Evolutionary conservation across 805 yeast genomes (phyloP), one percentile per base, ranked within the genome.

Genomic region (Saccharomycopsis selenospora): DNA sequence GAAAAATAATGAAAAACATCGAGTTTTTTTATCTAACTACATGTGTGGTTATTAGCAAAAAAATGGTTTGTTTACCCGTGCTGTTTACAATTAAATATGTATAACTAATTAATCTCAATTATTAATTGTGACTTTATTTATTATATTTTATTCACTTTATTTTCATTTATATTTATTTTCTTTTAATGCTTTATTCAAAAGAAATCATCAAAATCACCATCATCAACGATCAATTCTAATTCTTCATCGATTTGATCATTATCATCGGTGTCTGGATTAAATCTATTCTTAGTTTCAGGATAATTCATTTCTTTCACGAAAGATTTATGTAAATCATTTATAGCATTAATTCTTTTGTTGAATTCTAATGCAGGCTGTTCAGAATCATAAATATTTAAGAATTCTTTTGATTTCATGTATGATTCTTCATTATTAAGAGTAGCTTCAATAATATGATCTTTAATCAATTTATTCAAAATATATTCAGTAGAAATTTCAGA

Each of bases 361-460:
- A 87, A 88, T 51, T 88, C 85, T 13, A 68, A 70, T 66, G 88
- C 96, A 28, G 99, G 99, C 59, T 80, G 82, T 42, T 72, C 76
- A 0, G 98, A 88, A 6, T 93, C 82, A 66, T 93, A 93, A 44
- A 90, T 76, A 64, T 93, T 96, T 59, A 79, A 68, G 50, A 87
- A 69, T 65, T 93, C 99, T 57, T 80, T 82, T 33, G 95, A 83
- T 68, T 89, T 90, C 85, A 93, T 90, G 64, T 71, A 90, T 1
- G 97, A 97, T 54, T 78, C 73, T 61, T 86, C 87, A 67, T 90
- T 96, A 63, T 93, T 86, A 57, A 93, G 85, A 48, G 80, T 77
- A 3, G 99, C 98, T 61, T 93, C 98, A 62, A 93, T 87, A 46
- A 93, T 98, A 52, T 96, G 96, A 64, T 93, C 99, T 60, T 96